Evolutionary conservation across 139 green algal genomes (phyloP).

Genomic region (Chlorella sp.): DNA sequence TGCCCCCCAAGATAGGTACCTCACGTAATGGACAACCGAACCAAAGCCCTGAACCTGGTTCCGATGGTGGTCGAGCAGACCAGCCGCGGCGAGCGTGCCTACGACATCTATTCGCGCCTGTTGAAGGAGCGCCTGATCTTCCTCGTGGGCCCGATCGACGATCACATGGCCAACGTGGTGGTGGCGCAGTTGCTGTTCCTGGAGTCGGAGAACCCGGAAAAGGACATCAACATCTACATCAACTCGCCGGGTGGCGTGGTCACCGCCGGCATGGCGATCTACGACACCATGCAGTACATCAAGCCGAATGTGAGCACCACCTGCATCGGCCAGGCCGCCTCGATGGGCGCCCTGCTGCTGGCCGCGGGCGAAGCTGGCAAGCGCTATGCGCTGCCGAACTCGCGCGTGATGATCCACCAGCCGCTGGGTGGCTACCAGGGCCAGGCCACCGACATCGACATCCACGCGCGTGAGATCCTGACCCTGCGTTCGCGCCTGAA

Average conservation of each 20-base stretch:
- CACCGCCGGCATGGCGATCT: conserved; percentile 87
- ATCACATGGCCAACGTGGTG: conserved; percentile 68
- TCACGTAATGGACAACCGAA: too few species aligned
- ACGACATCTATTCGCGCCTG: conserved; percentile 79
- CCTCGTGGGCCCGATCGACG: conserved; percentile 79
- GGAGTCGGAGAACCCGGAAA: conserved; percentile 1
- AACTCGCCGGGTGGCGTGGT: conserved; percentile 90
- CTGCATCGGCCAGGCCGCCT: conserved; percentile 86
- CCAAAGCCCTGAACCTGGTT: too few species aligned
- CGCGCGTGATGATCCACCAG: conserved; percentile 96
- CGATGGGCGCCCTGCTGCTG: conserved; percentile 92
- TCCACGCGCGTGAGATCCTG: conserved; percentile 87
- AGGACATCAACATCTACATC: conserved; percentile 95
- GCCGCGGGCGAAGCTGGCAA: conserved; percentile 69
- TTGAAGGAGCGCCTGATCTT: conserved; percentile 89
- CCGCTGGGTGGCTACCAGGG: conserved; percentile 73
- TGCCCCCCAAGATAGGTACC: too few species aligned
- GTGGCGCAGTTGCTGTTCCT: conserved; percentile 87
- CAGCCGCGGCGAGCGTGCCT: conserved; percentile 42
- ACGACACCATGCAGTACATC: conserved; percentile 98
- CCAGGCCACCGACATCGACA: conserved; percentile 90
- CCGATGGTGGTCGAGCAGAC: conserved; percentile 23
- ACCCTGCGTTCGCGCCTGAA: conserved; percentile 57
- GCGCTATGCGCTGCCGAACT: conserved; percentile 76
- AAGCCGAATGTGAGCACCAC: conserved; percentile 81